Evolutionary conservation across 1,284 basidiomycete species (phyloP).

Genomic region (Phylloporus gajari): DNA sequence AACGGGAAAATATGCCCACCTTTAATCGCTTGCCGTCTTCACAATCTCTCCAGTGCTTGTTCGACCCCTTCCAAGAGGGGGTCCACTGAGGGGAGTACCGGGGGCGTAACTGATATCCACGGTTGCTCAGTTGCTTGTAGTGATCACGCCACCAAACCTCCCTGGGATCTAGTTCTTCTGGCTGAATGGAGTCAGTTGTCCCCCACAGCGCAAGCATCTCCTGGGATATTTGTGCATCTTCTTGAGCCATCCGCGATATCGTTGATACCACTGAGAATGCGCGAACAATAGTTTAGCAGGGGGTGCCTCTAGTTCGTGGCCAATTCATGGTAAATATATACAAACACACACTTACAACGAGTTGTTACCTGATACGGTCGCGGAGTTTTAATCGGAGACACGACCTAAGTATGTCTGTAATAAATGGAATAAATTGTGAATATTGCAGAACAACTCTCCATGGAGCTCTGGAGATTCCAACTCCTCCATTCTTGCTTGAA

Average conservation of each 20-base stretch:
- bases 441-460: neutral
- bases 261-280: neutral
- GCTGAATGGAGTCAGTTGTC: neutral
- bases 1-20: too few species aligned
- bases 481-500: neutral
- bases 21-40: slow-evolving; percentile 2
- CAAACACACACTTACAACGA: neutral
- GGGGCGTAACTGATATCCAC: slow-evolving; percentile 6
- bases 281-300: neutral
- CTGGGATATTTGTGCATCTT: neutral
- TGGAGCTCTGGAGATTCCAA: neutral
- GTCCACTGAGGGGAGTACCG: slow-evolving; percentile 9
- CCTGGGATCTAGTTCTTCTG: slow-evolving; percentile 21
- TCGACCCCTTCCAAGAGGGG: slow-evolving; percentile 1
- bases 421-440: neutral
- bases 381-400: neutral
- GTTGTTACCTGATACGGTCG: neutral
- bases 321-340: neutral
- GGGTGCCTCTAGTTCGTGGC: neutral
- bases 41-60: neutral
- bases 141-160: slow-evolving; percentile 11
- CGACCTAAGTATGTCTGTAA: neutral
- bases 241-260: neutral
- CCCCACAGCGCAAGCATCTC: neutral
- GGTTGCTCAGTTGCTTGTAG: slow-evolving; percentile 16